Percentiles rank a stretch among this genome's conserved stretches.
Conservation (phyloP, 2,329 filamentous ascomycete species). For the Didymella pomorum region DNA sequence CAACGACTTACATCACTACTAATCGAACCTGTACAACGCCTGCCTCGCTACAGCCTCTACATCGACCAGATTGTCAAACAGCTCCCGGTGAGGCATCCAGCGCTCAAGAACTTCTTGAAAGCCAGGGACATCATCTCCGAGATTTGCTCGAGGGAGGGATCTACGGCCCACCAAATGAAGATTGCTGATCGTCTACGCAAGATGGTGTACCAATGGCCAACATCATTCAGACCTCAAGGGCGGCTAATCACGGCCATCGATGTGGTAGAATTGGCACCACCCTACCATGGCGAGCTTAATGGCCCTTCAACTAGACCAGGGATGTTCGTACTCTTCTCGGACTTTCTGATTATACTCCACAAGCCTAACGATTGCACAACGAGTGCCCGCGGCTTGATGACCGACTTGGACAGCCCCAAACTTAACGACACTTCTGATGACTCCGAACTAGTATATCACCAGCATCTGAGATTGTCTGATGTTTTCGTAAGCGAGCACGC, state of each 20-base stretch:
- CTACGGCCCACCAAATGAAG: conserved; percentile 73
- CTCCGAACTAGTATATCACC: conserved; percentile 76
- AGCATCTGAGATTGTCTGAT: conserved; percentile 73
- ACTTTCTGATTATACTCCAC: conserved; percentile 78
- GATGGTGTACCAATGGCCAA: conserved; percentile 80
- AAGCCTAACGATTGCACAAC: conserved; percentile 70
- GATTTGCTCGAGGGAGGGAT: conserved; percentile 90
- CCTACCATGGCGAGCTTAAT: conserved; percentile 65
- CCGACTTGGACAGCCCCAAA: conserved; percentile 83
- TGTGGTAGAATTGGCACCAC: conserved; percentile 76
- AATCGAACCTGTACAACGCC: conserved; percentile 93
- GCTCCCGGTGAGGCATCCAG: conserved; percentile 84
- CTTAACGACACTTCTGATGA: conserved; percentile 45
- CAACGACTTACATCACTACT: conserved; percentile 89
- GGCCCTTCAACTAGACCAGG: conserved; percentile 61
- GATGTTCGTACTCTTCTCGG: conserved; percentile 84
- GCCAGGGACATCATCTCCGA: conserved; percentile 94
- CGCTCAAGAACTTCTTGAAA: conserved; percentile 81
- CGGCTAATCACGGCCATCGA: conserved; percentile 84
- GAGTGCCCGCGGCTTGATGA: conserved; percentile 78
- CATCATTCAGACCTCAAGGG: conserved; percentile 74
- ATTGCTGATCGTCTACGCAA: conserved; percentile 76
- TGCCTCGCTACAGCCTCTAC: conserved; percentile 93
- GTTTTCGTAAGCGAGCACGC: conserved; percentile 73
- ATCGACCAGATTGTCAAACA: conserved; percentile 94